phyloP scores from a whole-genome alignment of 345 rosid species.

The Microthlaspi erraticum region DNA sequence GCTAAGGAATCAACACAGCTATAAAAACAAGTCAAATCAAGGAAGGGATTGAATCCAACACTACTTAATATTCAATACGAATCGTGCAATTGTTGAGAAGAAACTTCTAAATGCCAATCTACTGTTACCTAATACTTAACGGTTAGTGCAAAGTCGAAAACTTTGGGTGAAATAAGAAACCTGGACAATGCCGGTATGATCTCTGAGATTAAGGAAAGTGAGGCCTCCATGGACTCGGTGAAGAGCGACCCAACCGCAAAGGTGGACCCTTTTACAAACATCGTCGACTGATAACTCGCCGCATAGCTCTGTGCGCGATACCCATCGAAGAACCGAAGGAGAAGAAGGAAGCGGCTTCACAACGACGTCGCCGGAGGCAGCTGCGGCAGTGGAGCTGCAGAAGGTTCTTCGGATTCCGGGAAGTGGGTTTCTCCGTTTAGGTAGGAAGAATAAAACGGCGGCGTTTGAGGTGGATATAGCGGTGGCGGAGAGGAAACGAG shows the following conservation, averaged over 20 bases:
- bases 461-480: slow-evolving; percentile 42
- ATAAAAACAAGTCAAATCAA: background rate
- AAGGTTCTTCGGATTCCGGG: slow-evolving; percentile 36
- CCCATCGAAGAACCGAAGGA: slow-evolving; percentile 65
- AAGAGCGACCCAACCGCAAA: slow-evolving; percentile 97
- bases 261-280: slow-evolving; percentile 79
- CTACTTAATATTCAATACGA: background rate
- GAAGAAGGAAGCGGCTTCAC: slow-evolving; percentile 32
- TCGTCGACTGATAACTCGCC: slow-evolving; percentile 68
- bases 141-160: background rate
- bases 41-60: background rate
- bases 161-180: slow-evolving; percentile 34
- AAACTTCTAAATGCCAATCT: background rate
- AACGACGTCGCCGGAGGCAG: slow-evolving; percentile 25
- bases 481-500: slow-evolving; percentile 47
- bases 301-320: slow-evolving; percentile 65
- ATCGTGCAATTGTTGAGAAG: no score
- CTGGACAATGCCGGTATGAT: slow-evolving; percentile 95
- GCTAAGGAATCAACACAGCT: slow-evolving; percentile 11
- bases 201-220: slow-evolving; percentile 91
- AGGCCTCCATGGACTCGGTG: slow-evolving; percentile 92
- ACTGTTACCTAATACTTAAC: background rate
- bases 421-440: slow-evolving; percentile 33
- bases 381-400: slow-evolving; percentile 40
- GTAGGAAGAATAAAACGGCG: slow-evolving; percentile 23